phyloP scores from a whole-genome alignment of 345 rosid species.

The Geranium rotundifolium region DNA sequence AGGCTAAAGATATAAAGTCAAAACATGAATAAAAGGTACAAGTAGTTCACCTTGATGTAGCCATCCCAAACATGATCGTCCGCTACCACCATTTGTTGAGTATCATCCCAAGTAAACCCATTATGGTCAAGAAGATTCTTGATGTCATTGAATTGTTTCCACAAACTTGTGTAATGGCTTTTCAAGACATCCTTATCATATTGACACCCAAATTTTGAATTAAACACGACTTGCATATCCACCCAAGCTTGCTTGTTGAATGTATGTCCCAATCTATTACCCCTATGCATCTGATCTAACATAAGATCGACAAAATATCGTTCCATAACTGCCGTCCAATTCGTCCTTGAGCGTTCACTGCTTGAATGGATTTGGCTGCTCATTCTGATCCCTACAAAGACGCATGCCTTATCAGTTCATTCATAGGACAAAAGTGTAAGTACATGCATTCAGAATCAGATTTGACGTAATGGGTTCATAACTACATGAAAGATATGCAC shows the following conservation, averaged over 20 bases:
- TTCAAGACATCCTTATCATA: slow-evolving; percentile 9
- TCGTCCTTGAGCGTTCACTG: slow-evolving; percentile 11
- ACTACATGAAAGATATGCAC: background rate
- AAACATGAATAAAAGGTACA: background rate
- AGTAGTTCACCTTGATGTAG: slow-evolving; percentile 16
- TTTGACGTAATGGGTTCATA: background rate
- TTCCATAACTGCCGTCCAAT: slow-evolving; percentile 26
- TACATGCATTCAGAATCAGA: background rate
- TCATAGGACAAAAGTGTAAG: background rate
- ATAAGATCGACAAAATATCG: slow-evolving; percentile 16
- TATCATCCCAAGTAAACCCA: slow-evolving; percentile 34
- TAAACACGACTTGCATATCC: slow-evolving; percentile 11
- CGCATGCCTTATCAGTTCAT: too few relatives aligned
- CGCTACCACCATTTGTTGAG: slow-evolving; percentile 25
- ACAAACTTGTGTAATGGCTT: slow-evolving; percentile 13
- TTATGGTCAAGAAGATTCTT: slow-evolving; percentile 38
- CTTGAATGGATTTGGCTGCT: slow-evolving; percentile 15
- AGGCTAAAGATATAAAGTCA: background rate
- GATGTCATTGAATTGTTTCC: slow-evolving; percentile 36
- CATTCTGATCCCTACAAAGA: background rate
- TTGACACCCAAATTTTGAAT: slow-evolving; percentile 12
- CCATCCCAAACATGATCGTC: slow-evolving; percentile 20
- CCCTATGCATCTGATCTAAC: slow-evolving; percentile 15
- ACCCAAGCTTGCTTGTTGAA: slow-evolving; percentile 16
- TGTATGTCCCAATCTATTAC: slow-evolving; percentile 12